Evolutionary conservation across 495 filamentous ascomycete species (phyloP).

Genomic region (Pseudoneurospora amorphoporcata): DNA sequence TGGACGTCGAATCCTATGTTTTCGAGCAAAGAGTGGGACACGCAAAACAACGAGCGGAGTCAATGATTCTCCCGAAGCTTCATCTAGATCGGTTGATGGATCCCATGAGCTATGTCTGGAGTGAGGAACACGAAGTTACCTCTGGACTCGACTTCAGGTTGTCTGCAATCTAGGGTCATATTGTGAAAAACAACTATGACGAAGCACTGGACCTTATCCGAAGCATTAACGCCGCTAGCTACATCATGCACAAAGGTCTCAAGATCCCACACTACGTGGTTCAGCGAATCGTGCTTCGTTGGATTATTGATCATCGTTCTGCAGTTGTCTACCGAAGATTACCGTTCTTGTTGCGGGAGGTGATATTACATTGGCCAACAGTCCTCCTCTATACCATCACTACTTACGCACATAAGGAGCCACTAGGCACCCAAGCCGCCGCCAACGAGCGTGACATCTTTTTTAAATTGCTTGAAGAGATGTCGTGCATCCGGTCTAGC

Average conservation of each 20-base stretch:
- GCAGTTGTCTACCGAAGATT: background rate
- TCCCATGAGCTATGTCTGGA: background rate
- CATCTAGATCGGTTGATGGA: background rate
- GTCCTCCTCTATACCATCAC: background rate
- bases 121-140: too few relatives aligned
- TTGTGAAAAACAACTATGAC: background rate
- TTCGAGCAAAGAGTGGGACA: background rate
- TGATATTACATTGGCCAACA: background rate
- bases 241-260: too few relatives aligned
- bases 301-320: background rate
- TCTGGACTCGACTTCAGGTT: too few relatives aligned
- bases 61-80: background rate
- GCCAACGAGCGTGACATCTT: background rate
- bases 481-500: background rate
- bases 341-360: background rate
- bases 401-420: background rate
- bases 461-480: background rate
- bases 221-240: rapidly evolving
- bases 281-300: background rate
- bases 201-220: background rate
- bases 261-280: background rate
- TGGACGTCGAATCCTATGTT: rapidly evolving
- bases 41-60: background rate
- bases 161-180: rapidly evolving
- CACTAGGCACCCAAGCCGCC: background rate